phyloP scores from a whole-genome alignment of 179 eudicot species.

The Spinacia oleracea region DNA sequence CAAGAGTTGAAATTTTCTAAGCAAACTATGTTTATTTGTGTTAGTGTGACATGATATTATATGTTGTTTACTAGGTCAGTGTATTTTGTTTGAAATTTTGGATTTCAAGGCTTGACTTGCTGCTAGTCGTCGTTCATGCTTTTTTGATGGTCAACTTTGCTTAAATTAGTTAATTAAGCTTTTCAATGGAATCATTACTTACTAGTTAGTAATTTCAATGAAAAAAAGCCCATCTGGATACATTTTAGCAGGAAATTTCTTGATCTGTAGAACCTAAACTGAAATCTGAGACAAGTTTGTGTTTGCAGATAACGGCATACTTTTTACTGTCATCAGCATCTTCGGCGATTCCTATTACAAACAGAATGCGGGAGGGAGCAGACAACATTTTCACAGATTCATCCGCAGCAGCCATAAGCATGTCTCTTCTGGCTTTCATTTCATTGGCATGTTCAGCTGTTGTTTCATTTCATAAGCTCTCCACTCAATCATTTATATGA shows the following conservation, averaged over 20 bases:
- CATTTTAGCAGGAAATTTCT: not conserved
- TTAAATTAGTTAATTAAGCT: conserved; percentile 3
- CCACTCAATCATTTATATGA: conserved; percentile 52
- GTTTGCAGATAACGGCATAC: conserved; percentile 74
- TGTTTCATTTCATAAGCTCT: conserved; percentile 75
- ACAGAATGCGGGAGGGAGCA: conserved; percentile 65
- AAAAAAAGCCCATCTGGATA: not conserved
- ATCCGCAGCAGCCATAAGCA: conserved; percentile 72
- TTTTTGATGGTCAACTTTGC: not conserved
- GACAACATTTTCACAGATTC: conserved; percentile 89
- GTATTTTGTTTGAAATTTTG: not conserved
- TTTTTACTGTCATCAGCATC: conserved; percentile 83
- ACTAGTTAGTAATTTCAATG: not conserved
- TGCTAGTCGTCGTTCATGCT: not conserved
- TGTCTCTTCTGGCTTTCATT: conserved; percentile 79
- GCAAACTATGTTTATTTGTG: not conserved
- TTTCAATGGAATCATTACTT: not conserved
- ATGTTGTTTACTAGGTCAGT: not conserved
- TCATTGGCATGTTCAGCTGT: conserved; percentile 59
- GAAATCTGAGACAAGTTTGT: not conserved
- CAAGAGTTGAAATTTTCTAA: not conserved
- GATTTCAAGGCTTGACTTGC: not conserved
- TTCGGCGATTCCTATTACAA: conserved; percentile 74
- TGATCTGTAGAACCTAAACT: not conserved
- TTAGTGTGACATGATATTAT: not conserved